These are phyloP conservation scores for Paramyrothecium sp. DNA, from an alignment of 2,329 filamentous ascomycete species.

Conservation along the genomic window DNA sequence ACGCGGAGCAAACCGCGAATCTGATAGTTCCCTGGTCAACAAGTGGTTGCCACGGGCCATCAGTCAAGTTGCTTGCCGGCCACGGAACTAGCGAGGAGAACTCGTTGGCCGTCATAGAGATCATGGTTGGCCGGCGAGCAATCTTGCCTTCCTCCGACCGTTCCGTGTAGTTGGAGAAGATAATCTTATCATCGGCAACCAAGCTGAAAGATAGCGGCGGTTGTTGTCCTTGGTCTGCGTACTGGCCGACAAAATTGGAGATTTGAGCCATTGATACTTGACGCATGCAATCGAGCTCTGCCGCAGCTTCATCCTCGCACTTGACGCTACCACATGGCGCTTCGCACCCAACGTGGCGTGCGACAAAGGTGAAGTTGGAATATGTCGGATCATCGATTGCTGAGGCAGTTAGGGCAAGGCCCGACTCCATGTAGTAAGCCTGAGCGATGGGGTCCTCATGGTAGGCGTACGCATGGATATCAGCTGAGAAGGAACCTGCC, in stretches of 20 bases:
- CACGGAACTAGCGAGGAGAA: slow-evolving; percentile 21
- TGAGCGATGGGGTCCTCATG: slow-evolving; percentile 41
- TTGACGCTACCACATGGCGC: slow-evolving; percentile 10
- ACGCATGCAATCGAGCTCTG: slow-evolving; percentile 35
- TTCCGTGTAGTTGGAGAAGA: slow-evolving; percentile 28
- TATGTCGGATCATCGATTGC: slow-evolving; percentile 19
- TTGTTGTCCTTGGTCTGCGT: slow-evolving; percentile 15
- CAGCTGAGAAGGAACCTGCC: slow-evolving; percentile 19
- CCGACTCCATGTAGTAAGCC: slow-evolving; percentile 39
- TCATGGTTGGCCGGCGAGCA: slow-evolving; percentile 24
- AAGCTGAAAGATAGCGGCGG: slow-evolving; percentile 22
- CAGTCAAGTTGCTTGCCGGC: slow-evolving; percentile 19
- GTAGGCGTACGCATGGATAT: slow-evolving; percentile 43
- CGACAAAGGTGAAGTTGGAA: slow-evolving; percentile 33
- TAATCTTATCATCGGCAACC: slow-evolving; percentile 23
- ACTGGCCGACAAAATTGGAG: slow-evolving; percentile 28
- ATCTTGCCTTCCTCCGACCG: slow-evolving; percentile 19
- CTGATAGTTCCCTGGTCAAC: slow-evolving; percentile 9
- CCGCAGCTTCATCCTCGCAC: slow-evolving; percentile 10
- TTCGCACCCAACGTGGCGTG: slow-evolving; percentile 29
- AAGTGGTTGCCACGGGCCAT: slow-evolving; percentile 19
- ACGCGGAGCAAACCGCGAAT: slow-evolving; percentile 25
- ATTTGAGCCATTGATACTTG: slow-evolving; percentile 26
- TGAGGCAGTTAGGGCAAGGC: slow-evolving; percentile 29
- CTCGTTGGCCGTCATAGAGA: slow-evolving; percentile 32